These are phyloP conservation scores for Debaryomycetaceae sp. DNA, from an alignment of 1,139 yeast species.

Conservation along the genomic window DNA sequence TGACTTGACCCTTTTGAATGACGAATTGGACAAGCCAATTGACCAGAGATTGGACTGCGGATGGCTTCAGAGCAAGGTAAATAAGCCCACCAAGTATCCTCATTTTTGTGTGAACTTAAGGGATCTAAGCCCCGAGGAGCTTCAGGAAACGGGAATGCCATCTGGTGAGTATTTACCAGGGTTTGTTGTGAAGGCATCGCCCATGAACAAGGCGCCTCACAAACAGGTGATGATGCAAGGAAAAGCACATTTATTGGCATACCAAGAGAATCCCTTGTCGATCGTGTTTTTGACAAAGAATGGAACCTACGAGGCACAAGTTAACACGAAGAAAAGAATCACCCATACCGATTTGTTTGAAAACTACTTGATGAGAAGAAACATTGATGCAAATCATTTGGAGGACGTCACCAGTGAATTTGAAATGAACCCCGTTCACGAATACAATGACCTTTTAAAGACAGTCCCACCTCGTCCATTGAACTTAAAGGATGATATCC, in stretches of 20 bases:
- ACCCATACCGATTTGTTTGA: slow-evolving; percentile 26
- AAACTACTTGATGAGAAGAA: slow-evolving; percentile 18
- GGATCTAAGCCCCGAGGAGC: slow-evolving; percentile 13
- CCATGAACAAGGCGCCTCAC: slow-evolving; percentile 29
- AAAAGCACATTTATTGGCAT: slow-evolving; percentile 18
- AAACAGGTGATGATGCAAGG: slow-evolving; percentile 27
- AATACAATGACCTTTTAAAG: slow-evolving; percentile 11
- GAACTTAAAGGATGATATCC: slow-evolving; percentile 16
- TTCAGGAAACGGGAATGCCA: slow-evolving; percentile 11
- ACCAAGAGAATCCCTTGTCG: slow-evolving; percentile 16
- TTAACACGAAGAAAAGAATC: slow-evolving; percentile 16
- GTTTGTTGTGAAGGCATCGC: slow-evolving; percentile 22
- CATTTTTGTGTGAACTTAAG: slow-evolving; percentile 15
- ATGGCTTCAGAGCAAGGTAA: slow-evolving; percentile 22
- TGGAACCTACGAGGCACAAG: slow-evolving; percentile 16
- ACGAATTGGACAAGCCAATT: slow-evolving; percentile 11
- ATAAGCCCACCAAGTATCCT: slow-evolving; percentile 24
- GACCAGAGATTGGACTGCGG: slow-evolving; percentile 14
- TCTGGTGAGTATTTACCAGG: slow-evolving; percentile 22
- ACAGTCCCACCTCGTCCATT: slow-evolving; percentile 17
- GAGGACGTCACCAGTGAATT: slow-evolving; percentile 10
- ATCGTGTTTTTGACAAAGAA: slow-evolving; percentile 16
- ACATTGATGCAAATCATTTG: slow-evolving; percentile 14
- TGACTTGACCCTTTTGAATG: slow-evolving; percentile 18
- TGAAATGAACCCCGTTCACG: slow-evolving; percentile 15